phyloP scores from a whole-genome alignment of 352 stramenopile genomes.

The Globisporangium nunn region DNA sequence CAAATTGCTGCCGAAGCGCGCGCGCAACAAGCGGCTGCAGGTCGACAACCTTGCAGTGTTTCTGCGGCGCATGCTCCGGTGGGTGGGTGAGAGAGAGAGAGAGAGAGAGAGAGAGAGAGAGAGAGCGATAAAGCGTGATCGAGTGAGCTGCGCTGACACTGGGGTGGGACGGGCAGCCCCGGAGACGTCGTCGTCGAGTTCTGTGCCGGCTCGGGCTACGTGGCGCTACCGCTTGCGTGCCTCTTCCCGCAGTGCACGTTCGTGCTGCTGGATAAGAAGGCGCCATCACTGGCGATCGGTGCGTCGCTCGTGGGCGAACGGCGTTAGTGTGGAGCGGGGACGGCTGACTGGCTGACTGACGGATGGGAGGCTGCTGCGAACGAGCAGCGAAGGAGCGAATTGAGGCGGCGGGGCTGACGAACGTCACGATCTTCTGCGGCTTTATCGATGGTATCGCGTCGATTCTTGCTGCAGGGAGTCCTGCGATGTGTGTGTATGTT shows the following conservation, averaged over 20 bases:
- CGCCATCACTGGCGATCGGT: constrained; percentile 72
- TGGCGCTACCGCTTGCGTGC: constrained; percentile 64
- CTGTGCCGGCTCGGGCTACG: constrained; percentile 70
- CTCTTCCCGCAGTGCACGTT: constrained; percentile 71
- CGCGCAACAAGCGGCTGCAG: constrained; percentile 66
- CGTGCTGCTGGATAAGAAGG: constrained; percentile 74
- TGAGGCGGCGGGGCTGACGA: constrained; percentile 42
- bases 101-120: not conserved
- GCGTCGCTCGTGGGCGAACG: not conserved
- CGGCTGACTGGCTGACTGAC: not conserved
- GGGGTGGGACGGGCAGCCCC: constrained; percentile 19
- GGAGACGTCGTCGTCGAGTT: constrained; percentile 80
- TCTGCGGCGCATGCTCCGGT: constrained; percentile 54
- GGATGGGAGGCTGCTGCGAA: not conserved
- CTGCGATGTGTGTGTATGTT: not conserved
- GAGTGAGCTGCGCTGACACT: not conserved
- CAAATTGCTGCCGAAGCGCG: constrained; percentile 41
- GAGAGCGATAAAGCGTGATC: too few relatives aligned
- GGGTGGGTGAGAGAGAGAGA: not conserved
- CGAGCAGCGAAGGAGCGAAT: constrained; percentile 53
- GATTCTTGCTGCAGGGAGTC: too few relatives aligned
- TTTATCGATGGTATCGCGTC: constrained; percentile 41
- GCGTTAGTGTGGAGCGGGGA: too few relatives aligned
- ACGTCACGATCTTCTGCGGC: constrained; percentile 70
- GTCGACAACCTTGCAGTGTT: constrained; percentile 77